Conservation (phyloP, 1,284 basidiomycete species). For the Phellopilus nigrolimitatus region DNA sequence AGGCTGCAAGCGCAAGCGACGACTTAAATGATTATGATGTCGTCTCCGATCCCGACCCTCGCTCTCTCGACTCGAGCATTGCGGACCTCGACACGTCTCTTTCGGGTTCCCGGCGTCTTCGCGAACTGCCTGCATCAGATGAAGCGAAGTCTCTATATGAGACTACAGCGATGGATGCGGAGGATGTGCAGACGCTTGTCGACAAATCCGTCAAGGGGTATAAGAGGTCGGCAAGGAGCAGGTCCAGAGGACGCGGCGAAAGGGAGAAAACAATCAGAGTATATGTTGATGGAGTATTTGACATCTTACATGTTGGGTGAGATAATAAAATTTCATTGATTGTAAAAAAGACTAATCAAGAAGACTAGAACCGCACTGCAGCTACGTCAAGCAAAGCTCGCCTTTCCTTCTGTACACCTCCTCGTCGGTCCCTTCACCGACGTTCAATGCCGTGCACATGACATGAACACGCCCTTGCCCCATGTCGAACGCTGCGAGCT, state of each 20-base stretch:
- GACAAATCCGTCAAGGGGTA: conserved; percentile 42
- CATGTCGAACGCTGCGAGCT: conserved; percentile 78
- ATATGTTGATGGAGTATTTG: conserved; percentile 78
- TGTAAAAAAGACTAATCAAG: conserved; percentile 12
- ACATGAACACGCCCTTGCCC: conserved; percentile 53
- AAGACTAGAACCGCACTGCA: conserved; percentile 69
- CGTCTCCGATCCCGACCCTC: conserved; percentile 55
- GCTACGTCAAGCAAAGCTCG: conserved; percentile 84
- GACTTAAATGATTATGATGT: conserved; percentile 61
- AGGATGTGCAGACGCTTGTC: conserved; percentile 58
- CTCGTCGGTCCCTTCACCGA: conserved; percentile 86
- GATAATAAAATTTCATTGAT: conserved; percentile 43
- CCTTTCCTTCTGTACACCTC: conserved; percentile 78
- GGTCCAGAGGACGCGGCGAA: conserved; percentile 44
- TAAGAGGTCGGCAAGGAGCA: conserved; percentile 31
- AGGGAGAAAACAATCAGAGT: conserved; percentile 69
- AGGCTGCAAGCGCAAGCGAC: conserved; percentile 40
- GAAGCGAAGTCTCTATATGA: conserved; percentile 44
- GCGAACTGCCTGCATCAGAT: conserved; percentile 46
- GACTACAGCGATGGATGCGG: conserved; percentile 45
- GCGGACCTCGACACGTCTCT: conserved; percentile 38
- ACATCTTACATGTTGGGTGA: conserved; percentile 59
- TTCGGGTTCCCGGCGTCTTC: conserved; percentile 13
- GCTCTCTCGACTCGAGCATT: conserved; percentile 55
- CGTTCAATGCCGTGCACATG: conserved; percentile 52